phyloP scores from a whole-genome alignment of 108 stramenopile species.

The Nannochloropsis salina region DNA sequence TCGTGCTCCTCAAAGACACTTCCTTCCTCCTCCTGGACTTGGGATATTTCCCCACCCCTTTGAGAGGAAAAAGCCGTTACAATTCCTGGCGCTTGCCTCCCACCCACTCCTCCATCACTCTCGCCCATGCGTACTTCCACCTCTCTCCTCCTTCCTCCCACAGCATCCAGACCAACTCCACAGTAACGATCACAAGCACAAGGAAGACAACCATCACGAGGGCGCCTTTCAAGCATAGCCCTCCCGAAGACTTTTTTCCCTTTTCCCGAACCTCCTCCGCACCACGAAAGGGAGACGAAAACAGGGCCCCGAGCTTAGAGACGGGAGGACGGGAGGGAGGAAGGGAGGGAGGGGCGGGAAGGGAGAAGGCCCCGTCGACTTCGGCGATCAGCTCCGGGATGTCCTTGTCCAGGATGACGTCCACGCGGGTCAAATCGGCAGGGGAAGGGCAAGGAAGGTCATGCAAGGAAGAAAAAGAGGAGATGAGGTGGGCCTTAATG shows the following conservation, averaged over 20 bases:
- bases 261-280: background rate
- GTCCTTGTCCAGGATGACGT: background rate
- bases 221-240: background rate
- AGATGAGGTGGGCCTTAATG: slow-evolving; percentile 8
- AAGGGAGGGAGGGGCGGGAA: background rate
- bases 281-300: background rate
- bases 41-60: no score
- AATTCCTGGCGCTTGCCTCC: background rate
- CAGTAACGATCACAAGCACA: background rate
- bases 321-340: background rate
- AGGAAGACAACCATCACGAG: background rate
- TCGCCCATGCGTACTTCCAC: background rate
- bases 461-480: slow-evolving; percentile 17
- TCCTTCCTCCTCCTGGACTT: no score
- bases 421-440: background rate
- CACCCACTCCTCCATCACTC: background rate
- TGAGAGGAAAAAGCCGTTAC: no score
- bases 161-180: background rate
- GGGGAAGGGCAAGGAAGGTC: background rate
- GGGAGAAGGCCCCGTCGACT: background rate
- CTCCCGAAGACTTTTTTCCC: background rate
- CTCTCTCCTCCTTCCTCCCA: slow-evolving; percentile 19
- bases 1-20: no score
- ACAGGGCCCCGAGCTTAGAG: background rate
- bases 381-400: background rate